Evolutionary conservation across 768 basidiomycete species (phyloP).

Genomic region (Trametes punicea): DNA sequence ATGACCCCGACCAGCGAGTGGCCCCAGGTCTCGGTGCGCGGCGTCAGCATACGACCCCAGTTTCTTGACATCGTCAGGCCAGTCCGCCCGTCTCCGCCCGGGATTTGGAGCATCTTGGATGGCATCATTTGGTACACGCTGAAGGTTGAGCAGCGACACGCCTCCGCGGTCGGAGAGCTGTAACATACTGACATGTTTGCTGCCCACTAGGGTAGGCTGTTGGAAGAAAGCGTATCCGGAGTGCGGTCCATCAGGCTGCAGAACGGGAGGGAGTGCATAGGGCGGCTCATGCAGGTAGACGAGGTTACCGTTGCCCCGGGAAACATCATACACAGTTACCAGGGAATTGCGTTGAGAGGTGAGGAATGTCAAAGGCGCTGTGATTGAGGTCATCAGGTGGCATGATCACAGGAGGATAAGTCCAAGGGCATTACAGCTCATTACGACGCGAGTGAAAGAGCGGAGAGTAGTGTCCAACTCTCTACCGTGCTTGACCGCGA

Average conservation of each 20-base stretch:
- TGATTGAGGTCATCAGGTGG: not conserved
- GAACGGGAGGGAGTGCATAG: constrained; percentile 38
- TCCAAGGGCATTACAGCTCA: constrained; percentile 28
- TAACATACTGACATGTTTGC: constrained; percentile 37
- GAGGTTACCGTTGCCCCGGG: constrained; percentile 37
- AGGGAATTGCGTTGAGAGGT: constrained; percentile 58
- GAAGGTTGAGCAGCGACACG: constrained; percentile 43
- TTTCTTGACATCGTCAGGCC: constrained; percentile 40
- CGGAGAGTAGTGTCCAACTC: constrained; percentile 57
- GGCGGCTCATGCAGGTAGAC: constrained; percentile 46
- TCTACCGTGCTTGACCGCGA: constrained; percentile 61
- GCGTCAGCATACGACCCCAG: constrained; percentile 32
- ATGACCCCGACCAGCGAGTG: constrained; percentile 43
- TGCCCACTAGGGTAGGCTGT: constrained; percentile 26
- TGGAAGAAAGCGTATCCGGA: constrained; percentile 33
- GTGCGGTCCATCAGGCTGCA: constrained; percentile 27
- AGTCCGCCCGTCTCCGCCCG: constrained; percentile 12
- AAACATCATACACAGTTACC: constrained; percentile 63
- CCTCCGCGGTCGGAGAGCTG: constrained; percentile 47
- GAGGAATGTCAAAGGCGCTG: constrained; percentile 53
- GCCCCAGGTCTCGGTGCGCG: constrained; percentile 38
- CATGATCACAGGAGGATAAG: not conserved
- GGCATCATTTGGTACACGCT: constrained; percentile 15
- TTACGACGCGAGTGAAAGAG: constrained; percentile 36
- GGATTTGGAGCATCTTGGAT: constrained; percentile 4